Base-by-base conservation (phyloP, 2,329 filamentous ascomycete species). In the Fusarium chlamydosporum region DNA sequence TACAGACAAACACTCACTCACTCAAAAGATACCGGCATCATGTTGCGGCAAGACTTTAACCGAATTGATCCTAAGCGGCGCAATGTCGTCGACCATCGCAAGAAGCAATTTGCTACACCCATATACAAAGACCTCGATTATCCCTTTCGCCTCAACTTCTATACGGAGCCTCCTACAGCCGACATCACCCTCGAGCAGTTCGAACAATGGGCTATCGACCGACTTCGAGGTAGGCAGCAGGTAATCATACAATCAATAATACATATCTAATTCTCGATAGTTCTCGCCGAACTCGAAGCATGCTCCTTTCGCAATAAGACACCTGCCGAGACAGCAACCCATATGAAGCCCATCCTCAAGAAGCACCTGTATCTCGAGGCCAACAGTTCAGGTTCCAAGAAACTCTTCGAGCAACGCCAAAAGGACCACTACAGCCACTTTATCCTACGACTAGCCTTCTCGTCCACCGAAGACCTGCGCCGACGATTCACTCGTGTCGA, bases 341-440 rank as follows among this genome's bases (percentile, higher is more conserved):
- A 97, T 79, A 96, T 99, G 87, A 91, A 90, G 76, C 90, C 92
- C 9, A 87, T 97, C 43, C 87, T 98, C 51, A 89, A 94, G 63
- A 97, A 97, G 81, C 92, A 93, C 79, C 85, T 97, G 6, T 92
- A 92, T 0, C 88, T 97, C 18, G 89, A 90, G 65, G 86, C 91
- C 42, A 95, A 94, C 75, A 91, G 88, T 56, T 92, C 92, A 1
- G 83, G 75, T 64, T 85, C 79, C 42, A 81, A 78, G 68, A 86
- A 83, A 74, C 81, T 95, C 15, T 85, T 87, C 26, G 81, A 88
- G 34, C 93, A 99, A 81, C 87, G 95, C 29, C 92, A 95, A 79
- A 96, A 96, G 77, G 96, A 99, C 74, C 96, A 99, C 80, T 99
- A 98, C 81, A 96, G 92, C 57, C 96, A 99, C 79, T 99, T 97